These are phyloP conservation scores for Schizothecium vesticola DNA, from an alignment of 495 filamentous ascomycete species.

Conservation along the genomic window DNA sequence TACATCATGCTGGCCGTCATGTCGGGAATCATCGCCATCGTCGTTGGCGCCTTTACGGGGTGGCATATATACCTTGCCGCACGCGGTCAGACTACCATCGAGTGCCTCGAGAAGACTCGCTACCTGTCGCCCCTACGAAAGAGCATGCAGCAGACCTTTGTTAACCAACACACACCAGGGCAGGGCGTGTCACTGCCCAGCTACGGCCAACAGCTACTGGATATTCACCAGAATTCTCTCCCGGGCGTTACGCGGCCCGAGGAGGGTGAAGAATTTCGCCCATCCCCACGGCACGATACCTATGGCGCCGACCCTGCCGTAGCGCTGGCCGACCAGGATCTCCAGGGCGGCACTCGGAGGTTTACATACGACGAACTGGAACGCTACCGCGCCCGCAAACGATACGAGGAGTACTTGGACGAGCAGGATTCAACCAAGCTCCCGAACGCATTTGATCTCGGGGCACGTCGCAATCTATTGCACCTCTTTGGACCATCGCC, in stretches of 20 bases:
- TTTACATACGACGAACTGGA: constrained; percentile 65
- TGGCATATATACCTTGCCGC: constrained; percentile 87
- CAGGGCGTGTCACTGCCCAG: constrained; percentile 48
- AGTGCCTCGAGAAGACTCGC: constrained; percentile 87
- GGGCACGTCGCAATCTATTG: constrained; percentile 68
- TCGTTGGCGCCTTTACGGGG: constrained; percentile 79
- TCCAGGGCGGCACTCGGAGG: constrained; percentile 47
- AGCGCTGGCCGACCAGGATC: constrained; percentile 36
- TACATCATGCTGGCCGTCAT: constrained; percentile 82
- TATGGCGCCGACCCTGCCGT: constrained; percentile 14
- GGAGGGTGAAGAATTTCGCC: constrained; percentile 61
- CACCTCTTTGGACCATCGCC: constrained; percentile 74
- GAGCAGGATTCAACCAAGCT: constrained; percentile 80
- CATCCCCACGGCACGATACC: constrained; percentile 4
- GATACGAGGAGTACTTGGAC: constrained; percentile 85
- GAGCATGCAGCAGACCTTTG: constrained; percentile 56
- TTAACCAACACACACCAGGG: constrained; percentile 46
- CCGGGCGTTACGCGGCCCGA: constrained; percentile 73
- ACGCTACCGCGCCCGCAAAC: constrained; percentile 57
- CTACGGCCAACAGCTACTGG: constrained; percentile 69
- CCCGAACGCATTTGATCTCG: constrained; percentile 89
- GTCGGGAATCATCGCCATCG: constrained; percentile 83
- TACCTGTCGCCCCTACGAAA: constrained; percentile 77
- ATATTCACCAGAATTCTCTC: constrained; percentile 78
- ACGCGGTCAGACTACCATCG: constrained; percentile 84